Conservation (phyloP, 2,329 filamentous ascomycete genomes). For the Penicillium fuscoglaucum region DNA sequence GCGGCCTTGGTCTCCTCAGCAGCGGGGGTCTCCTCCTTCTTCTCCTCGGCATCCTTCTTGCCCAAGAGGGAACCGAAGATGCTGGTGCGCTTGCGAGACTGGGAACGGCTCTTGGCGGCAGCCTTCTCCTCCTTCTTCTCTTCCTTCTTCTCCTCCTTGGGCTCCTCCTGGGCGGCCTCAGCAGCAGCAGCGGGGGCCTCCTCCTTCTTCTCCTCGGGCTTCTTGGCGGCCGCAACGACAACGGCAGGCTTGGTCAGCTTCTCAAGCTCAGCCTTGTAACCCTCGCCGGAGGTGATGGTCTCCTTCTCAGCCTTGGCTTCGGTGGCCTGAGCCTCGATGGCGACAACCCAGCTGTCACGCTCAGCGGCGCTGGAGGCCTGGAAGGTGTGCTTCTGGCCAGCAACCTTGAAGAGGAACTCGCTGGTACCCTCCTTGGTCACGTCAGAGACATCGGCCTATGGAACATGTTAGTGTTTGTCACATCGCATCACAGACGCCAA, state of each 20-base stretch:
- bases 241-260: constrained; percentile 57
- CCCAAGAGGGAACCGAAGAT: constrained; percentile 59
- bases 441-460: constrained; percentile 66
- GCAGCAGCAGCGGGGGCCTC: constrained; percentile 39
- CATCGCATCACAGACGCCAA: background rate
- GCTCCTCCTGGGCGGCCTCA: constrained; percentile 35
- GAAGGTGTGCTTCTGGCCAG: constrained; percentile 90
- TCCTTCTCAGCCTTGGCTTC: constrained; percentile 62
- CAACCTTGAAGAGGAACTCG: constrained; percentile 83
- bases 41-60: constrained; percentile 58
- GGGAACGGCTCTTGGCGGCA: constrained; percentile 59
- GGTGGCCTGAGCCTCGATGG: constrained; percentile 78
- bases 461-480: constrained; percentile 35
- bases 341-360: constrained; percentile 88
- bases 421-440: constrained; percentile 71
- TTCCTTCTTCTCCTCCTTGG: constrained; percentile 36
- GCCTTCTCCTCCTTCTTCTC: constrained; percentile 50
- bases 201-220: constrained; percentile 26
- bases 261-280: constrained; percentile 84
- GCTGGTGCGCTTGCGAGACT: constrained; percentile 60
- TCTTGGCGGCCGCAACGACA: constrained; percentile 30
- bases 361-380: constrained; percentile 73
- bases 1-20: constrained; percentile 45
- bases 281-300: constrained; percentile 72
- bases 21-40: constrained; percentile 39